phyloP scores from a whole-genome alignment of 2,329 filamentous ascomycete species.

The Eutypella sp. region DNA sequence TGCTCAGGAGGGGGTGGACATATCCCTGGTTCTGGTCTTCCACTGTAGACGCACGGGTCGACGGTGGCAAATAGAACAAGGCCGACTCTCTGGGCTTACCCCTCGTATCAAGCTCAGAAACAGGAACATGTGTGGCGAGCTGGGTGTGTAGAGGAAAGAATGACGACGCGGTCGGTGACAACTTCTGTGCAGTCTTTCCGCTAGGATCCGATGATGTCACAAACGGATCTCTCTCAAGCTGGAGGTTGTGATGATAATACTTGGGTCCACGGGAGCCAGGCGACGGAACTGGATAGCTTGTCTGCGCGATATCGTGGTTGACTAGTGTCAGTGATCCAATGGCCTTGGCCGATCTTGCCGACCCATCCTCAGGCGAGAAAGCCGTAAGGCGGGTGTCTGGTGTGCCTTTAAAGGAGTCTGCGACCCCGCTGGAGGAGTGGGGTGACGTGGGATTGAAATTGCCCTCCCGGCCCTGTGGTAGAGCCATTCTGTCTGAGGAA shows the following conservation, averaged over 20 bases:
- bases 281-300: conserved; percentile 19
- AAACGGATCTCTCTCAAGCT: conserved; percentile 48
- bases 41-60: conserved; percentile 5
- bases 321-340: conserved; percentile 27
- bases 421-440: conserved; percentile 45
- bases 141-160: conserved; percentile 49
- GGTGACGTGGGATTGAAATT: conserved; percentile 43
- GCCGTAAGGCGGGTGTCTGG: conserved; percentile 59
- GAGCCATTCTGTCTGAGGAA: conserved; percentile 22
- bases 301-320: conserved; percentile 22
- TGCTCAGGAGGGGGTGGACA: conserved; percentile 37
- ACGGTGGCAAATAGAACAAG: conserved; percentile 4
- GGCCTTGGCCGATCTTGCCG: conserved; percentile 37
- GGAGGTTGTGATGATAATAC: conserved; percentile 16
- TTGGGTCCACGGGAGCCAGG: conserved; percentile 17
- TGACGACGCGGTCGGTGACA: conserved; percentile 59
- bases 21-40: conserved; percentile 15
- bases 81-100: conserved; percentile 8
- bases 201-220: conserved; percentile 32
- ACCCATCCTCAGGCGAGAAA: conserved; percentile 57
- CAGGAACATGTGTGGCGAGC: conserved; percentile 6
- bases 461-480: conserved; percentile 38
- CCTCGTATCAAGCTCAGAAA: conserved; percentile 12
- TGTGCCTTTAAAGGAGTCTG: conserved; percentile 56
- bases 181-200: conserved; percentile 36